Base-by-base conservation (phyloP, 768 basidiomycete genomes). In the Hygrocybe punicea region DNA sequence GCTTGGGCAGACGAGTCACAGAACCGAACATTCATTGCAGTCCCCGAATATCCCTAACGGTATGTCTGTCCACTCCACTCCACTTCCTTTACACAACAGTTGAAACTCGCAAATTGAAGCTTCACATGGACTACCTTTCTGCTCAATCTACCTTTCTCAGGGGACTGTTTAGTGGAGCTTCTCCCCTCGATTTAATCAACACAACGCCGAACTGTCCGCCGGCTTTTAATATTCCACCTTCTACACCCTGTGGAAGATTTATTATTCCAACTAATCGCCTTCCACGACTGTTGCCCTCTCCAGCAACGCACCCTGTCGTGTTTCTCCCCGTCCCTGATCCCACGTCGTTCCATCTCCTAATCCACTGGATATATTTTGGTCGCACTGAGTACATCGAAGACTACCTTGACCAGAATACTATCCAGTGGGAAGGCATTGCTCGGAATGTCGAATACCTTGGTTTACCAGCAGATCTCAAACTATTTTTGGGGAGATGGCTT, bases 391-490 rank as follows among this genome's bases (percentile, higher is more conserved):
- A 77, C 53, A 86, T 96, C 63, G 83, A 87, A 64, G 77, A 83
- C 21, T 85, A 81, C 40, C 81, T 96, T 11, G 80, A 82, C 58
- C 72, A 76, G 17, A 84, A 86, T 17, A 69, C 77, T 51, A 78
- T 92, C 45, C 82, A 83, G 47, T 95, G 92, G 93, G 89, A 93
- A 63, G 91, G 90, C 25, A 76, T 95, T 58, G 90, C 90, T 17
- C 84, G 87, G 58, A 96, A 94, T 69, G 91, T 88, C 67, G 92
- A 95, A 67, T 95, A 91, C 66, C 85, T 96, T 49, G 87, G 84
- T 17, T 79, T 95, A 59, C 78, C 83, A 52, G 73, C 83, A 16
- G 85, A 89, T 44, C 84, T 94, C 70, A 93, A 91, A 68, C 71
- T 85, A 14, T 89, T 89, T 65, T 76, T 93, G 48, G 84, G 86